Evolutionary conservation across 495 filamentous ascomycete genomes (phyloP).

Genomic region (Penicillium samsonianum): DNA sequence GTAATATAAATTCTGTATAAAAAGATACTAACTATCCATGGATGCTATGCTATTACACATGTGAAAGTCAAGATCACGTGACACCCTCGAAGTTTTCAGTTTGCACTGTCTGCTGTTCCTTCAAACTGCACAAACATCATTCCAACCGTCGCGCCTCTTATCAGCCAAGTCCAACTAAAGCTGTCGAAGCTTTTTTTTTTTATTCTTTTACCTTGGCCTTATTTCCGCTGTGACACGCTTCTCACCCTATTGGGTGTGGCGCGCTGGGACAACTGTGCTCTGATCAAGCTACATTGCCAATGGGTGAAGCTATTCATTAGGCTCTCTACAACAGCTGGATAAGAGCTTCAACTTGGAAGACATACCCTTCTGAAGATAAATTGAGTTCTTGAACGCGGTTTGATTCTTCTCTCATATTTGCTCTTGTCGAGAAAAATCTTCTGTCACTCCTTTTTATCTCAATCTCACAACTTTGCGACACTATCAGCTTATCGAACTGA

Average conservation of each 20-base stretch:
- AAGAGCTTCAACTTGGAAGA: not conserved
- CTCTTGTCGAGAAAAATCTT: not conserved
- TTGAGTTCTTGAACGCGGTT: not conserved
- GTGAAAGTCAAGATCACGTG: not conserved
- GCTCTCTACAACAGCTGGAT: slow-evolving; percentile 3
- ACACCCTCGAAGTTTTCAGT: slow-evolving; percentile 25
- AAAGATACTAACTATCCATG: not conserved
- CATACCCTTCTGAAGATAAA: not conserved
- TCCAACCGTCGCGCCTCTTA: slow-evolving; percentile 18
- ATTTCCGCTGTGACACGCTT: slow-evolving; percentile 5
- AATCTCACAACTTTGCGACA: not conserved
- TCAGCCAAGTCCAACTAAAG: slow-evolving; percentile 11
- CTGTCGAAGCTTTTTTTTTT: not conserved
- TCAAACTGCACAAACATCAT: slow-evolving; percentile 55
- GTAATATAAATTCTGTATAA: not conserved
- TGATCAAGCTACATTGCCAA: not conserved
- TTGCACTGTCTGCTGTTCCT: slow-evolving; percentile 52
- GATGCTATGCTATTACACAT: too few species aligned
- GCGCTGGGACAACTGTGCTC: slow-evolving; percentile 2
- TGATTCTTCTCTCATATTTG: not conserved
- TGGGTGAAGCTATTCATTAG: not conserved
- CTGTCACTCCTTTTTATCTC: too few species aligned
- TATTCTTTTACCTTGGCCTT: not conserved
- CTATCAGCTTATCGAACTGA: slow-evolving; percentile 10
- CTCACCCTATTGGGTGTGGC: slow-evolving; percentile 19